Evolutionary conservation across 225 moss, liverwort and hornwort species (phyloP), one percentile per base, ranked within the genome.

Genomic region (Lunularia cruciata): DNA sequence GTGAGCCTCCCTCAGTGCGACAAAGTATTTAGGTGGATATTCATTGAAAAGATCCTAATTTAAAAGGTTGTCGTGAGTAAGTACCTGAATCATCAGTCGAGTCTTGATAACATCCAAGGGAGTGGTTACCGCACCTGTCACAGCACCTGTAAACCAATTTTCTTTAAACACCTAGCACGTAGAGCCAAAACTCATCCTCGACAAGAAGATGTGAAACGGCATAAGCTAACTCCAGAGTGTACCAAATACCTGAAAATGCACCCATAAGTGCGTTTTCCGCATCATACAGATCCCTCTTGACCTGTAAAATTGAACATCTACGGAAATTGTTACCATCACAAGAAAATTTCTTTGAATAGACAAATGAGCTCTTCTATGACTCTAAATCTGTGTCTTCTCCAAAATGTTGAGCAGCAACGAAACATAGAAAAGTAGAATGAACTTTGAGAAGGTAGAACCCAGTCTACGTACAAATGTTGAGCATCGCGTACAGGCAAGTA

Each of bases 21-120:
- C n/a, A n/a, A n/a, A n/a, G n/a, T n/a, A n/a, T n/a, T n/a, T n/a
- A n/a, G n/a, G n/a, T 1, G 16, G 1, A 43, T 1, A 43, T 43
- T 43, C 11, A 2, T 43, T 43, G 25, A 23, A 10, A 51, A 0
- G 51, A 51, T 19, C 22, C 8, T 51, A 8, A 18, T 1, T 51
- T 51, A 5, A 23, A n/a, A 51, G 51, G n/a, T n/a, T 51, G n/a
- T 2, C 22, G 5, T 51, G 23, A 61, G 40, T n/a, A 26, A 27
- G 6, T 75, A 79, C 83, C 84, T 99, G 98, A 47, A 88, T 89
- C 98, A 99, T 99, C 18, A 99, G 81, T 47, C 98, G 88, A 72
- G 98, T 99, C 77, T 99, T 99, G 27, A 99, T 93, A 49, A 99
- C 98, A 87, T 99, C 98, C 74, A 99, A 83, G 10, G 98, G 98